Evolutionary conservation across 495 filamentous ascomycete species (phyloP).

Genomic region (Penicillium egyptiacum): DNA sequence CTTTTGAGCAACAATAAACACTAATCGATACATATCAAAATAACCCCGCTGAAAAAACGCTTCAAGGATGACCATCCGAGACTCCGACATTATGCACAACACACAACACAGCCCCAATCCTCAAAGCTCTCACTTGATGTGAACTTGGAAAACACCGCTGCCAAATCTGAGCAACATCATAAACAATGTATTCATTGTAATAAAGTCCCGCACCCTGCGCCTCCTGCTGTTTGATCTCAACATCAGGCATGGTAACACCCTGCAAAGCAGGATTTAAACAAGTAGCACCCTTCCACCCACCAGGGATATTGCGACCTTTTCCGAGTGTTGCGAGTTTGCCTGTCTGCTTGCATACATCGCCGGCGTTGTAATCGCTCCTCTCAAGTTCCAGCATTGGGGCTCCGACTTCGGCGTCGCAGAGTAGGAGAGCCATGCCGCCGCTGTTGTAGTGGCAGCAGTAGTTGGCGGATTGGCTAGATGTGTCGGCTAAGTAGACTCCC

Average conservation of each 20-base stretch:
- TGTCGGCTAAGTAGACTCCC: slow-evolving; percentile 87
- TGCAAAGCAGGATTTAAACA: slow-evolving; percentile 59
- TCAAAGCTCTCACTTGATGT: slow-evolving; percentile 24
- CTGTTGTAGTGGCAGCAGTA: slow-evolving; percentile 65
- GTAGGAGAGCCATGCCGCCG: slow-evolving; percentile 62
- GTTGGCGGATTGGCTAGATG: slow-evolving; percentile 72
- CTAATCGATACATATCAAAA: no score
- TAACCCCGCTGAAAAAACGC: no score
- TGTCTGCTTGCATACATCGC: slow-evolving; percentile 59
- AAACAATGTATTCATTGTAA: slow-evolving; percentile 68
- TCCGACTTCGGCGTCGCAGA: slow-evolving; percentile 80
- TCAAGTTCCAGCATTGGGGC: slow-evolving; percentile 62
- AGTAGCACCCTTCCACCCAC: slow-evolving; percentile 72
- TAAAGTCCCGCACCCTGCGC: slow-evolving; percentile 1
- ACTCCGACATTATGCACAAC: slow-evolving; percentile 2
- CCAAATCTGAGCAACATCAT: slow-evolving; percentile 74
- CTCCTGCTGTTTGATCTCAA: slow-evolving; percentile 7
- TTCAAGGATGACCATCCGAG: no score
- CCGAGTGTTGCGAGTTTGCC: slow-evolving; percentile 68
- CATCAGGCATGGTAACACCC: slow-evolving; percentile 62
- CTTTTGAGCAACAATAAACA: no score
- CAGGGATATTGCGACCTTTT: slow-evolving; percentile 58
- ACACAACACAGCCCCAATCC: no score
- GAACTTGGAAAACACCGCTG: slow-evolving; percentile 73
- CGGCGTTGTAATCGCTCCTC: slow-evolving; percentile 57